Conservation (phyloP, 345 rosid genomes). For the Syzygium oleosum region DNA sequence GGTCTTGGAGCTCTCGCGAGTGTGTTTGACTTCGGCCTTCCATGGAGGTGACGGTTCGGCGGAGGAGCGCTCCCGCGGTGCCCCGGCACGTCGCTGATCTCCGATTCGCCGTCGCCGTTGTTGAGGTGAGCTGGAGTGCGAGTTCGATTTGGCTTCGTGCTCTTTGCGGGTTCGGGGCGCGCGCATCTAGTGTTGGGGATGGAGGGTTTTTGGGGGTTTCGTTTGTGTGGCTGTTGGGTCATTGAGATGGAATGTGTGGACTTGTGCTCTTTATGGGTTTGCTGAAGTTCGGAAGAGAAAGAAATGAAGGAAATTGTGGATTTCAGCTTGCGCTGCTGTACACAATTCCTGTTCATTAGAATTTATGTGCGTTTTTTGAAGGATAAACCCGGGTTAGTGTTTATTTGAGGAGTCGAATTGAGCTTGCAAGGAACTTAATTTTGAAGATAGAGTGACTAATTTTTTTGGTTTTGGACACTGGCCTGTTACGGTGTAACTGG, state of each 20-base stretch:
- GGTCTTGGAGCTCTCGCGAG: conserved; percentile 8
- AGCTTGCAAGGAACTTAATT: not conserved
- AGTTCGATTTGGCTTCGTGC: conserved; percentile 3
- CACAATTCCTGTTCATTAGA: not conserved
- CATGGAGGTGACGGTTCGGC: conserved; percentile 57
- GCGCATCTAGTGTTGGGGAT: not conserved
- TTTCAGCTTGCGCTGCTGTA: not conserved
- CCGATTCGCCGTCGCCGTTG: conserved; percentile 37
- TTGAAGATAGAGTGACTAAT: not conserved
- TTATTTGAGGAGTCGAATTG: not conserved
- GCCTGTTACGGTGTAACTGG: not conserved
- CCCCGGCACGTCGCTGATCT: conserved; percentile 28
- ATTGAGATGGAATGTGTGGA: not conserved
- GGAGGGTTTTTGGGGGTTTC: conserved; percentile 1
- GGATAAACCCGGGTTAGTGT: not conserved
- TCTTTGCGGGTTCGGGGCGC: not conserved
- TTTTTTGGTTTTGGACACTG: not conserved
- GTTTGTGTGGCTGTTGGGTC: not conserved
- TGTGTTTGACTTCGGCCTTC: conserved; percentile 18
- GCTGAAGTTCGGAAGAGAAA: not conserved
- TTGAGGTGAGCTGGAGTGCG: conserved; percentile 42
- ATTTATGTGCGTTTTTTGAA: not conserved
- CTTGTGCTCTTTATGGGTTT: not conserved
- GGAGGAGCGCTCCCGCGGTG: conserved; percentile 18
- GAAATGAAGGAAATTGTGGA: not conserved